A percentile compares a stretch with the other conserved stretches of the same genome.
Evolutionary conservation across 768 basidiomycete species (phyloP).

Genomic region (Vararia minispora): DNA sequence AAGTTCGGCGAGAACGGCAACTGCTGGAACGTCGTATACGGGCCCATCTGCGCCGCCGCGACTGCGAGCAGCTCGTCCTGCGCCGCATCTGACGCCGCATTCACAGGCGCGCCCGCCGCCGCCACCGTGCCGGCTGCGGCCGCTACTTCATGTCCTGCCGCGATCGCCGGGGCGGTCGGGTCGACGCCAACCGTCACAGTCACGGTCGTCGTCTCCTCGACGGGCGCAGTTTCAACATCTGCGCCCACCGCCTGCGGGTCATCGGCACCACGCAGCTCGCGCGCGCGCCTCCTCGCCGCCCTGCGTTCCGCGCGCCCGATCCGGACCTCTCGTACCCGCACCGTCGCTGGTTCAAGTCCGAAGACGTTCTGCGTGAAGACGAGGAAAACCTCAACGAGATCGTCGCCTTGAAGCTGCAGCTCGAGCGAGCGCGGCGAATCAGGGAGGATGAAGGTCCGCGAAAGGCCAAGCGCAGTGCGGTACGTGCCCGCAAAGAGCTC

Average conservation of each 20-base stretch:
- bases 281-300: constrained; percentile 70
- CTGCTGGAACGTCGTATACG: constrained; percentile 91
- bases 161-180: constrained; percentile 31
- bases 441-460: constrained; percentile 87
- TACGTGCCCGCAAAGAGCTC: constrained; percentile 90
- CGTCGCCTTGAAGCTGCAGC: constrained; percentile 83
- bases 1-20: constrained; percentile 76
- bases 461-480: constrained; percentile 78
- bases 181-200: constrained; percentile 41
- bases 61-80: constrained; percentile 60
- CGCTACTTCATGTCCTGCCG: constrained; percentile 28
- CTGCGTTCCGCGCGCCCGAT: constrained; percentile 83
- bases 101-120: constrained; percentile 11
- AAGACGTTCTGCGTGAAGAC: constrained; percentile 90
- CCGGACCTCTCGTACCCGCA: constrained; percentile 87
- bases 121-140: constrained; percentile 27
- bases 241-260: constrained; percentile 35
- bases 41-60: constrained; percentile 61
- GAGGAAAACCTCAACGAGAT: constrained; percentile 84
- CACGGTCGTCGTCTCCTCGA: constrained; percentile 31
- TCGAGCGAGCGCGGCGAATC: constrained; percentile 85
- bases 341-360: constrained; percentile 85
- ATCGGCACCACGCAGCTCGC: constrained; percentile 47
- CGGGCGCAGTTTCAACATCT: constrained; percentile 28
- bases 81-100: constrained; percentile 28